Conservation (phyloP, 345 rosid species). For the Erucastrum elatum region DNA sequence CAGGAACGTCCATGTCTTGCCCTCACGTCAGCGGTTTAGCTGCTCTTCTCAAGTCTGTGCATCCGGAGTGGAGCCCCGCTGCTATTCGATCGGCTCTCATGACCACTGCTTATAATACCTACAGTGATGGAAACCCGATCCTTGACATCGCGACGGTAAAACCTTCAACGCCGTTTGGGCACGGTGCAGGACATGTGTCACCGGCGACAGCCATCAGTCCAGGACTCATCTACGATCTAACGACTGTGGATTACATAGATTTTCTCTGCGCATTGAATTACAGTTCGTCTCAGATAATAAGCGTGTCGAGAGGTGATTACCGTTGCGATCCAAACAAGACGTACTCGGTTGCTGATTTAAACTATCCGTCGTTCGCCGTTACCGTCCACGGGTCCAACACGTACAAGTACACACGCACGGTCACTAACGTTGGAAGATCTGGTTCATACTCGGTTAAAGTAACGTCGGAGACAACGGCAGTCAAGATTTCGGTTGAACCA, state of each 20-base stretch:
- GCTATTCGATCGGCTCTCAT: constrained; percentile 81
- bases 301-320: constrained; percentile 47
- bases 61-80: constrained; percentile 87
- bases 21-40: constrained; percentile 92
- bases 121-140: constrained; percentile 52
- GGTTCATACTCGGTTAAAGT: constrained; percentile 57
- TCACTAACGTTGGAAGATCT: constrained; percentile 68
- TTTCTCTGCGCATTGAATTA: constrained; percentile 79
- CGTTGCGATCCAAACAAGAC: constrained; percentile 49
- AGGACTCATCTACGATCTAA: constrained; percentile 74
- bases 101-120: constrained; percentile 76
- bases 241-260: constrained; percentile 57
- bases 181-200: constrained; percentile 87
- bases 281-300: constrained; percentile 48
- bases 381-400: constrained; percentile 40
- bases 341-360: constrained; percentile 53
- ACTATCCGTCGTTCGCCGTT: constrained; percentile 81
- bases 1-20: constrained; percentile 93
- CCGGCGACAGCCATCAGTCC: constrained; percentile 66
- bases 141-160: constrained; percentile 61
- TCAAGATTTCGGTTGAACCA: constrained; percentile 69
- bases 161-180: constrained; percentile 67
- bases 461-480: constrained; percentile 41
- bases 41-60: constrained; percentile 65
- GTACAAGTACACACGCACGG: constrained; percentile 61